Conservation (phyloP, 345 rosid genomes). For the Pistacia atlantica region DNA sequence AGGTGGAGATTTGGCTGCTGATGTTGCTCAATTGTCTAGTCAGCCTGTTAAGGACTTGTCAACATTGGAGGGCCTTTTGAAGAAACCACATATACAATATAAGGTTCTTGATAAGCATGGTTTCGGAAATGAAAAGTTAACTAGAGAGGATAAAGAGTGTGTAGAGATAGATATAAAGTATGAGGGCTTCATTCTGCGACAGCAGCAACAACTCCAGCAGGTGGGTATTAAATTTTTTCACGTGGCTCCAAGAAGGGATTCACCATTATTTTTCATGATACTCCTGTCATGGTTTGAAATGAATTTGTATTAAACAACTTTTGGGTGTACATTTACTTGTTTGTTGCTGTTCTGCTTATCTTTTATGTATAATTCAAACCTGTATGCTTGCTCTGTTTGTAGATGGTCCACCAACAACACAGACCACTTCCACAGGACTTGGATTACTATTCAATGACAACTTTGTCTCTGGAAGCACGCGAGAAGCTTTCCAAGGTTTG, state of each 20-base stretch:
- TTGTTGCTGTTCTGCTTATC: not conserved
- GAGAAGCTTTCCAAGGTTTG: constrained; percentile 95
- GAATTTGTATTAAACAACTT: not conserved
- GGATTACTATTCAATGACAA: constrained; percentile 86
- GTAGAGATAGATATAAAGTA: constrained; percentile 93
- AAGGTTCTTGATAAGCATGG: constrained; percentile 80
- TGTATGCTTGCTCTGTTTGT: constrained; percentile 25
- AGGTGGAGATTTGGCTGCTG: constrained; percentile 89
- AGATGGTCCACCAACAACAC: constrained; percentile 90
- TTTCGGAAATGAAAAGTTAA: constrained; percentile 66
- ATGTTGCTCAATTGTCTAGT: constrained; percentile 58
- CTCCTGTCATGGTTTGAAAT: not conserved
- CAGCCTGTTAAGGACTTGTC: constrained; percentile 88
- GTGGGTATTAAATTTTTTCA: constrained; percentile 34
- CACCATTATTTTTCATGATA: not conserved
- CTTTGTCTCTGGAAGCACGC: constrained; percentile 86
- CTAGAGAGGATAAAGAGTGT: constrained; percentile 79
- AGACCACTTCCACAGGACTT: constrained; percentile 80
- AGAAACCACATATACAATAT: constrained; percentile 91
- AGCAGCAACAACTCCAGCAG: constrained; percentile 81
- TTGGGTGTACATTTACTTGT: not conserved
- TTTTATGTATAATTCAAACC: not conserved
- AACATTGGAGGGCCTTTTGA: constrained; percentile 81
- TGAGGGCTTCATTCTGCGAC: constrained; percentile 91
- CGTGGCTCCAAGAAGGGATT: not conserved